Percentiles rank a stretch among this genome's conserved stretches.
Conservation (phyloP, 2,329 filamentous ascomycete genomes). For the Colletotrichum tanaceti region DNA sequence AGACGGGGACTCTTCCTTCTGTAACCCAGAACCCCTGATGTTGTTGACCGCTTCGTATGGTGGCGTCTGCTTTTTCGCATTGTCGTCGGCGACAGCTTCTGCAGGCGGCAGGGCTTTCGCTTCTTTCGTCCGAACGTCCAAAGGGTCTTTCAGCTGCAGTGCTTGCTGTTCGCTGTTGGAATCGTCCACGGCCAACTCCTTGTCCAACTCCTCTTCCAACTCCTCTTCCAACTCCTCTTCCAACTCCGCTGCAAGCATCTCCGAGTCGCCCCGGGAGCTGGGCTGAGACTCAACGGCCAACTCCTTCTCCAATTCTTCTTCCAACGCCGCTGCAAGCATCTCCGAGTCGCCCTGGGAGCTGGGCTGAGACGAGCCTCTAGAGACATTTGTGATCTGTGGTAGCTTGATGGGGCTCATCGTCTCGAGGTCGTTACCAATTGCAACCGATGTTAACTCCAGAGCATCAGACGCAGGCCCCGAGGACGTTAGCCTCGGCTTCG, state of each 20-base stretch:
- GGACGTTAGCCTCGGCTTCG: conserved; percentile 13
- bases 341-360: conserved; percentile 21
- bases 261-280: conserved; percentile 17
- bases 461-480: not conserved
- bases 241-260: conserved; percentile 28
- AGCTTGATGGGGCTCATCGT: conserved; percentile 37
- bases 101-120: not conserved
- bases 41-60: not conserved
- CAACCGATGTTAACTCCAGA: conserved; percentile 16
- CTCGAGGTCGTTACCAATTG: conserved; percentile 31
- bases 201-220: too few species aligned
- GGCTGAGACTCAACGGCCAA: conserved; percentile 17
- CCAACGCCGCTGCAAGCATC: conserved; percentile 27
- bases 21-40: not conserved
- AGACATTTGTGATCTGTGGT: conserved; percentile 7
- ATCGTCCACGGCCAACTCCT: conserved; percentile 10
- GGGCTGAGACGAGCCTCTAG: conserved; percentile 2
- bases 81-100: not conserved
- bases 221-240: conserved; percentile 33
- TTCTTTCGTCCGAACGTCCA: not conserved
- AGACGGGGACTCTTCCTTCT: not conserved
- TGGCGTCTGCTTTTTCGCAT: not conserved
- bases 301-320: conserved; percentile 33
- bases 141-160: not conserved
- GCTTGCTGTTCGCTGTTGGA: not conserved